Evolutionary conservation across 768 basidiomycete genomes (phyloP).

Genomic region (Pleurotus platypus): DNA sequence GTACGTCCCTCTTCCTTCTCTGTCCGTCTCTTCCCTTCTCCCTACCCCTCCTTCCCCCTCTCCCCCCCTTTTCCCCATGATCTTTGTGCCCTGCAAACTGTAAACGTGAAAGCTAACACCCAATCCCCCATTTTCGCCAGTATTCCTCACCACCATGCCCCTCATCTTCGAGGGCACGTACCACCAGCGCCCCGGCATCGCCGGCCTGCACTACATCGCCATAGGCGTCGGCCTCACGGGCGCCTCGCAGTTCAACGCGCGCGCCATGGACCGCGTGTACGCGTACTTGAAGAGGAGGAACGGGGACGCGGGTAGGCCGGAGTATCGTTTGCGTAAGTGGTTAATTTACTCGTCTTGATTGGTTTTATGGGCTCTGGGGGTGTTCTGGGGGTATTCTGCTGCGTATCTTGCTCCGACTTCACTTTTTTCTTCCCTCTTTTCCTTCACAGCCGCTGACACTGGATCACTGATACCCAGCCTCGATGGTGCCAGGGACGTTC

Average conservation of each 20-base stretch:
- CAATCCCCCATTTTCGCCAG: no score
- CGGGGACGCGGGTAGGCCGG: no score
- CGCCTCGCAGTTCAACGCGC: constrained; percentile 53
- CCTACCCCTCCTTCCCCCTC: no score
- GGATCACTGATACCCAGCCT: no score
- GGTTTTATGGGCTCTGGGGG: no score
- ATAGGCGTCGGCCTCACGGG: constrained; percentile 59
- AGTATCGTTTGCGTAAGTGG: no score
- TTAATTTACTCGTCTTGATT: neutral
- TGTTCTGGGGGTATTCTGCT: neutral
- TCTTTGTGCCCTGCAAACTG: neutral
- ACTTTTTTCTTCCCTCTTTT: neutral
- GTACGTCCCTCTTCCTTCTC: no score
- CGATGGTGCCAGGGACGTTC: constrained; percentile 55
- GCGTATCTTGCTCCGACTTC: constrained; percentile 9
- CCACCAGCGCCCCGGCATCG: constrained; percentile 49
- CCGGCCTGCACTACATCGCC: constrained; percentile 68
- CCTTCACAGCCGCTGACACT: no score
- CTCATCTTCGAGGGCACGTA: constrained; percentile 55
- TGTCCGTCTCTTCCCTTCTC: no score
- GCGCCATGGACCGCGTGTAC: constrained; percentile 53
- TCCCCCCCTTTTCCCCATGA: neutral
- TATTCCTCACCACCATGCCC: constrained; percentile 66
- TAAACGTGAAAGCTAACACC: neutral
- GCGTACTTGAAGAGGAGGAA: constrained; percentile 43